Percentiles rank a stretch among this genome's conserved stretches.
These are phyloP conservation scores for Fusarium zealandicum DNA, from an alignment of 2,329 filamentous ascomycete genomes.

Conservation along the genomic window DNA sequence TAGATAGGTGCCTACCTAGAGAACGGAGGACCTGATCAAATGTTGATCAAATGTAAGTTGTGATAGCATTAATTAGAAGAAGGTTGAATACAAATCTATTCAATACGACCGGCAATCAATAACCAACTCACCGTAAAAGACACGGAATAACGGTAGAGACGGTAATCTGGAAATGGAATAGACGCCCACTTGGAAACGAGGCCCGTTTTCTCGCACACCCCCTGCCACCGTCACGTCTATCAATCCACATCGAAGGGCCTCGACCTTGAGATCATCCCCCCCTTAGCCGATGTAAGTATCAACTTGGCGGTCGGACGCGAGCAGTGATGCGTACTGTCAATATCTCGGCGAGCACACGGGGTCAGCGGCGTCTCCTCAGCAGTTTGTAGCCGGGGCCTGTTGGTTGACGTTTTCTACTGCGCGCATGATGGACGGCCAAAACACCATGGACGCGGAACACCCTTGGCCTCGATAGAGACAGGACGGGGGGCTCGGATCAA, in stretches of 20 bases:
- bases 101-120: no score
- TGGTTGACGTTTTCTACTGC: no score
- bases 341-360: constrained; percentile 2
- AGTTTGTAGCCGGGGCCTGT: not conserved
- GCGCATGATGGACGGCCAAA: not conserved
- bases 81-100: no score
- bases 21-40: no score
- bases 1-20: no score
- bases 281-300: constrained; percentile 29
- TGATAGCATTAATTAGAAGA: no score
- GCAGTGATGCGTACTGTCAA: constrained; percentile 15
- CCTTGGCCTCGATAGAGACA: not conserved
- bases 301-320: constrained; percentile 36
- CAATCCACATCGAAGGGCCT: constrained; percentile 39
- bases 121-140: no score
- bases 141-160: no score
- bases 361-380: constrained; percentile 23
- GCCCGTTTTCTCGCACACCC: no score
- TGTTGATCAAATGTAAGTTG: no score
- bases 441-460: constrained; percentile 7
- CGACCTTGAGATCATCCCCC: constrained; percentile 40
- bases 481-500: constrained; percentile 13
- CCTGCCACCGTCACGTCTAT: constrained; percentile 31
- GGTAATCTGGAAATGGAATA: no score
- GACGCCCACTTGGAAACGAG: constrained; percentile 22